Conservation (phyloP, 2,329 filamentous ascomycete species). For the Alternaria sp. region DNA sequence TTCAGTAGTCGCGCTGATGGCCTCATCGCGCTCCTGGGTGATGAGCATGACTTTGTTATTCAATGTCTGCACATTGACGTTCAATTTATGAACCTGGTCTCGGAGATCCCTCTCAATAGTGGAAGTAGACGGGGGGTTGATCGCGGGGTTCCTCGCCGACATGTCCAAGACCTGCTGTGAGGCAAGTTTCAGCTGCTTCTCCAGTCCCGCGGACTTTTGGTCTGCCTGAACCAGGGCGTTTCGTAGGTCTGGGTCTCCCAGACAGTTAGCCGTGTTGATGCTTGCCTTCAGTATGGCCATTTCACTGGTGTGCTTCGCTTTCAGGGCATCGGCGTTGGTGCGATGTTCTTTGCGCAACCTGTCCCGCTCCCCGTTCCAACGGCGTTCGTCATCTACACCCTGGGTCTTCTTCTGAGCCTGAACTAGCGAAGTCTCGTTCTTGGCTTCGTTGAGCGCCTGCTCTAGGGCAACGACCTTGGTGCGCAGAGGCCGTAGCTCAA, state of each 20-base stretch:
- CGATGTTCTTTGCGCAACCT: not conserved
- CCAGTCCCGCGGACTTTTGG: not conserved
- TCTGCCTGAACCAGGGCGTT: not conserved
- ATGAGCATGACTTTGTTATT: not conserved
- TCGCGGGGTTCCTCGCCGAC: not conserved
- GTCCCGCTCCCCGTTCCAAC: not conserved
- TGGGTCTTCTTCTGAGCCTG: not conserved
- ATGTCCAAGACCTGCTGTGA: not conserved
- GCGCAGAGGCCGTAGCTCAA: not conserved
- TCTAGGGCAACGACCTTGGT: not conserved
- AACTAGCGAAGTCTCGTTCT: not conserved
- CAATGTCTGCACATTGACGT: not conserved
- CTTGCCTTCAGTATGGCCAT: not conserved
- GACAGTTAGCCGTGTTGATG: not conserved
- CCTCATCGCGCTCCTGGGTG: not conserved
- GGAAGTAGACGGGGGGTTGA: not conserved
- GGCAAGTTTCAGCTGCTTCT: not conserved
- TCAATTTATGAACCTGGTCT: not conserved
- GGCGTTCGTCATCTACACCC: not conserved
- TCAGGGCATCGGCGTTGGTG: not conserved
- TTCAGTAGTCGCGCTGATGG: not conserved
- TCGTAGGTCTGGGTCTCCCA: not conserved
- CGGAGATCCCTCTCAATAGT: not conserved
- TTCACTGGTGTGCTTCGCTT: not conserved
- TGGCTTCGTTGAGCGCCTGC: not conserved